phyloP scores from a whole-genome alignment of 2,329 filamentous ascomycete genomes.

The Penicillium sp. region DNA sequence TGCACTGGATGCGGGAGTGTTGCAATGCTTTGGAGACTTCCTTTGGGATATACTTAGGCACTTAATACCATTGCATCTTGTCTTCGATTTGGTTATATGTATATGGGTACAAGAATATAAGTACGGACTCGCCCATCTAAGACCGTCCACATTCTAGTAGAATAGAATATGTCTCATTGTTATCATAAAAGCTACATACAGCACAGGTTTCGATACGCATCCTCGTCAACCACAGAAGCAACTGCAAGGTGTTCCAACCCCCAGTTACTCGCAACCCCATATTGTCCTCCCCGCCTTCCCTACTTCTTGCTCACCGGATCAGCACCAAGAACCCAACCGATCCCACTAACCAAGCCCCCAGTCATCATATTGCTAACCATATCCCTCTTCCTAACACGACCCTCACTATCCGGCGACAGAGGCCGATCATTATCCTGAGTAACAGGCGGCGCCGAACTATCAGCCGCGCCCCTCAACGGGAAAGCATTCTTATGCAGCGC shows the following conservation, averaged over 20 bases:
- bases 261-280: neutral
- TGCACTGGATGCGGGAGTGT: constrained; percentile 11
- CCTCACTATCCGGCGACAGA: constrained; percentile 27
- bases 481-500: constrained; percentile 52
- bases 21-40: constrained; percentile 19
- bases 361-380: constrained; percentile 65
- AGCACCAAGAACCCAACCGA: constrained; percentile 65
- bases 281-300: neutral
- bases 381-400: constrained; percentile 50
- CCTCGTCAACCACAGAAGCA: neutral
- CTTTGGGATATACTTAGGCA: constrained; percentile 19
- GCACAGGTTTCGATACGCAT: neutral
- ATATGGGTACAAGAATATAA: neutral
- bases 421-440: constrained; percentile 13
- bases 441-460: constrained; percentile 3
- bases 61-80: constrained; percentile 20
- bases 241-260: neutral
- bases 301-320: constrained; percentile 43
- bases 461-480: constrained; percentile 36
- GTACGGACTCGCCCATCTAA: neutral
- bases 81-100: neutral
- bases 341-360: constrained; percentile 60
- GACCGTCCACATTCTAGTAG: neutral
- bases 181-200: constrained; percentile 3
- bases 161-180: neutral